Base-by-base conservation (phyloP, 805 yeast genomes). In the Ogataea trehaloabstinens region DNA sequence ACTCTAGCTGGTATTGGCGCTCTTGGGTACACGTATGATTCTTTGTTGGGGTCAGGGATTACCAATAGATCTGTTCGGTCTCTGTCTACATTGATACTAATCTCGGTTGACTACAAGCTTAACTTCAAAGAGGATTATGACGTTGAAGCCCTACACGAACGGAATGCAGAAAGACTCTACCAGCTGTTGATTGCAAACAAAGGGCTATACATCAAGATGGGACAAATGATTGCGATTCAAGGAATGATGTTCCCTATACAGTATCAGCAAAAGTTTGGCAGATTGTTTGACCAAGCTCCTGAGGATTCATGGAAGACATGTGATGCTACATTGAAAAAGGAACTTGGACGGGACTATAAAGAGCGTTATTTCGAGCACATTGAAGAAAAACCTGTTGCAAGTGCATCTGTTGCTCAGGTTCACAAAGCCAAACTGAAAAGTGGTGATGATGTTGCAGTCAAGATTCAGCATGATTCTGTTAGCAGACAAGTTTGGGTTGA, bases 221-320 rank as follows among this genome's bases (percentile, higher is more conserved):
- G 93, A 18, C 93, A 85, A 67, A 81, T 85, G 36, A 71, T 85
- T 32, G 91, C 93, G 2, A 78, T 84, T 52, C 93, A 85, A 56
- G 80, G 87, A 1, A 62, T 72, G 19, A 67, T 82, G 51, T 75
- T 85, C 46, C 95, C 95, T 2, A 58, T 66, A 24, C 82, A 78
- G 16, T 83, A 67, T 59, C 86, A 79, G 47, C 70, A 66, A 28
- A 62, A 74, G 50, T 80, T 85, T 53, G 64, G 70, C 11, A 59
- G 64, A 41, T 61, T 85, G 34, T 85, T 82, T 51, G 93, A 85
- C 54, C 67, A 70, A 34, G 93, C 91, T 1, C 87, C 89, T 0
- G 55, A 57, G 6, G 85, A 79, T 50, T 38, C 64, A 1, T 79
- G 84, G 84, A 51, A 40, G 1, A 51, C 56, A 1, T 62, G 73